These are phyloP conservation scores for Pseudocercospora vitis DNA, from an alignment of 2,329 filamentous ascomycete genomes.

Conservation along the genomic window DNA sequence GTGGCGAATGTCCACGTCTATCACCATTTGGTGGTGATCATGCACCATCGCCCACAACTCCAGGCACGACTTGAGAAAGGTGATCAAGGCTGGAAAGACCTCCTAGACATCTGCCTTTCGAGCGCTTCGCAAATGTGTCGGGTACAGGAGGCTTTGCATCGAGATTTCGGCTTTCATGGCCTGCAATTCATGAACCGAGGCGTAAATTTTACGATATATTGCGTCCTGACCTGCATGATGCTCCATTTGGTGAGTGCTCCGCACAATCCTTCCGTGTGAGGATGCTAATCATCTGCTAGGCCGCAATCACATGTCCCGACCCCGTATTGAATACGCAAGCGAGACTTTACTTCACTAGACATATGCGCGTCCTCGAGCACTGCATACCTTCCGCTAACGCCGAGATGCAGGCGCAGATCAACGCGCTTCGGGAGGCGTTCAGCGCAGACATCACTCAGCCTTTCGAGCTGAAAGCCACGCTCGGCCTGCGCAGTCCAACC, in stretches of 20 bases:
- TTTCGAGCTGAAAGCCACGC: slow-evolving; percentile 84
- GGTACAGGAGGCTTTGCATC: slow-evolving; percentile 78
- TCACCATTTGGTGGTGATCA: slow-evolving; percentile 79
- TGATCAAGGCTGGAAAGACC: slow-evolving; percentile 79
- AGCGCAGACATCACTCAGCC: slow-evolving; percentile 81
- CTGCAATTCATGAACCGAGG: slow-evolving; percentile 90
- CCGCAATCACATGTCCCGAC: slow-evolving; percentile 90
- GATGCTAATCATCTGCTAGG: slow-evolving; percentile 44
- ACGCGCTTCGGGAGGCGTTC: slow-evolving; percentile 85
- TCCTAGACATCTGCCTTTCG: slow-evolving; percentile 82
- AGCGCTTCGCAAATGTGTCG: slow-evolving; percentile 83
- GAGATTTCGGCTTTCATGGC: slow-evolving; percentile 73
- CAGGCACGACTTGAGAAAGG: slow-evolving; percentile 71
- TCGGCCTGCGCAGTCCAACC: slow-evolving; percentile 66
- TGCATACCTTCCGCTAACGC: slow-evolving; percentile 79
- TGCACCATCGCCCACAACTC: slow-evolving; percentile 84
- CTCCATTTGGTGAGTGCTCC: slow-evolving; percentile 74
- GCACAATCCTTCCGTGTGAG: neutral
- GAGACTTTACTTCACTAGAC: slow-evolving; percentile 82
- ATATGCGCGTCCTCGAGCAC: slow-evolving; percentile 89
- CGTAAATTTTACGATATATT: slow-evolving; percentile 94
- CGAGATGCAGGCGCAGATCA: slow-evolving; percentile 85
- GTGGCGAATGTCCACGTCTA: slow-evolving; percentile 88
- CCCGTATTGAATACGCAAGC: slow-evolving; percentile 82
- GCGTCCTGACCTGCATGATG: slow-evolving; percentile 85